Base-by-base conservation (phyloP, 768 basidiomycete genomes). In the Lentinula raphanica region DNA sequence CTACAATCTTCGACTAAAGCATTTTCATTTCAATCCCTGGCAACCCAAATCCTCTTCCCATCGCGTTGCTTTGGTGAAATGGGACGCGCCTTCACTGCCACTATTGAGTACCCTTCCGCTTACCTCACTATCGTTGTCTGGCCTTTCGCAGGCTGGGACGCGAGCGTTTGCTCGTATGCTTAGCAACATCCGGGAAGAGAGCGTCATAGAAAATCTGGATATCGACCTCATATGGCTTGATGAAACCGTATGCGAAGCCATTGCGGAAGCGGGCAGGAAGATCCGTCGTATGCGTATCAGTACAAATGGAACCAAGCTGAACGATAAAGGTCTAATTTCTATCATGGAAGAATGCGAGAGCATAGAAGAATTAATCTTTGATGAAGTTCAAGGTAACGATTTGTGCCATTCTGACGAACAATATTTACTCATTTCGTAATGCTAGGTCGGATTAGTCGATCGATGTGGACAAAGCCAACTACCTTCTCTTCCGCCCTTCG, bases 151-250 rank as follows among this genome's bases (percentile, higher is more conserved):
- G 54, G 44, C 61, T 13, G 74, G 74, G 28, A 65, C 72, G 12
- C 65, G 66, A 39, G 67, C 72, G 6, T 64, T 76, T 29, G 58
- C 63, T 9, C 29, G 51, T 11, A 58, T 75, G 17, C 59, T 75
- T 8, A 54, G 58, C 5, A 59, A 58, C 25, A 49, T 71, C 21
- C 68, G 65, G 17, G 70, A 73, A 51, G 59, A 65, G 36, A 71
- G 72, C n/a, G 35, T 60, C 19, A 60, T 75, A 44, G 72, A 76
- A 51, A 62, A 64, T 21, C 58, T 76, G n/a, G 48, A 28, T 38
- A 56, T 74, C 39, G 69, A 76, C 62, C 71, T 75, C 49, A 63
- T 75, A 23, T 76, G 74, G 74, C 62, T 76, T 55, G 75, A 76
- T 60, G 74, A 75, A 60, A 45, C 59, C 21, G 58, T 76, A 15